Base-by-base conservation (phyloP, 1,139 yeast species). In the Hanseniaspora gamundiae region DNA sequence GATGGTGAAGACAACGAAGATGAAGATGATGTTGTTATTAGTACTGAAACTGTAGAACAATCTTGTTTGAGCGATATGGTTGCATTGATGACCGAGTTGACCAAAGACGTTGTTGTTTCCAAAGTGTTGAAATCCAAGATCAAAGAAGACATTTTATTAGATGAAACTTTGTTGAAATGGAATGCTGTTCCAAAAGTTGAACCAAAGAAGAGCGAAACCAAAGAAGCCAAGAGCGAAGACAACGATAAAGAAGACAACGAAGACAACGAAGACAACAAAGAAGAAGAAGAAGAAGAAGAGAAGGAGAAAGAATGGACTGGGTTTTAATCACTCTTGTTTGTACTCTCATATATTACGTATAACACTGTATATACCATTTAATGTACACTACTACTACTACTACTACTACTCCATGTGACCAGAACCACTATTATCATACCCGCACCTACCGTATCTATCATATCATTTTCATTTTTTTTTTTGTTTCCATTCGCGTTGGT, bases 91-190 rank as follows among this genome's bases (percentile, higher is more conserved):
- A 65, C 66, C 39, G 67, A 62, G 4, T 66, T 88, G 46, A 66
- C 69, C 38, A 66, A 67, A 33, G 62, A 67, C 20, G 71, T 80
- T 11, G 45, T 50, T 21, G 64, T 68, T 31, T 69, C 76, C 56
- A 84, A 81, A 63, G 74, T 84, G 1, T 66, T 87, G 48, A 75
- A 86, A 58, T 68, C 71, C 46, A 79, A 77, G 54, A 78, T 82
- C 48, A 69, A 67, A 51, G 76, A 73, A 39, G 93, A 84, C 39
- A 71, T 88, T 1, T 65, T 84, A 45, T 67, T 67, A 1, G 94
- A 87, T 58, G 64, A 66, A 31, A 71, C 93, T 56, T 68, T 86
- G 47, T 61, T 61, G 31, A 68, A 68, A 35, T 85, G 95, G 94
- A 82, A 79, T 7, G 68, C 78, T 4, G 61, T 62, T 9, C 31